Conservation (phyloP, 192 early-diverging fungal species). For the Coemansia sp. region DNA sequence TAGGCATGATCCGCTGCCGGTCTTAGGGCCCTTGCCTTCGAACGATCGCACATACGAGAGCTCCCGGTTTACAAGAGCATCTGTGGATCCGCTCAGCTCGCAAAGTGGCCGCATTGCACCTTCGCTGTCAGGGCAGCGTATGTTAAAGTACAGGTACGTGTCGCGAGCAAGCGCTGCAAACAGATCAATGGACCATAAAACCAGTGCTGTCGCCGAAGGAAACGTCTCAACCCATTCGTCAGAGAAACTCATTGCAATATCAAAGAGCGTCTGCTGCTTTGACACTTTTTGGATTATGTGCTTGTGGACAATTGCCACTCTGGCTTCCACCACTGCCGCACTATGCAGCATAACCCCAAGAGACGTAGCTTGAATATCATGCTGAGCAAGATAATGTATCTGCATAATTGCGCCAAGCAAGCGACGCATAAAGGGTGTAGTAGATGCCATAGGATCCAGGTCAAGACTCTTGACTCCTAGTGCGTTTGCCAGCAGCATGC, state of each 20-base stretch:
- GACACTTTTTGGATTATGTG: conserved; percentile 28
- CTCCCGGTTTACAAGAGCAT: conserved; percentile 17
- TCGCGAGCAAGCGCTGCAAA: conserved; percentile 49
- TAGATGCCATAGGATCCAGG: conserved; percentile 46
- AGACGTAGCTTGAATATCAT: conserved; percentile 49
- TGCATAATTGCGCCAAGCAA: conserved; percentile 53
- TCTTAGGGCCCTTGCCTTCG: conserved; percentile 10
- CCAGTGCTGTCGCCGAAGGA: conserved; percentile 43
- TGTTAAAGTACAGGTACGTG: conserved; percentile 48
- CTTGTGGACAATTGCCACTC: conserved; percentile 41
- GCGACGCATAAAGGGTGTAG: conserved; percentile 46
- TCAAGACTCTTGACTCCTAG: conserved; percentile 28
- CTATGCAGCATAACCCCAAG: conserved; percentile 49
- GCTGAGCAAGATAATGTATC: conserved; percentile 49
- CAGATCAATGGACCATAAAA: conserved; percentile 53
- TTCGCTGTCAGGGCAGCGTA: conserved; percentile 38
- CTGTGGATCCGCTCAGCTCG: conserved; percentile 29
- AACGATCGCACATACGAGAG: conserved; percentile 17
- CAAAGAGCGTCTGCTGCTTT: conserved; percentile 11
- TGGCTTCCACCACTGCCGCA: conserved; percentile 46
- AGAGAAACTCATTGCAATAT: conserved; percentile 28
- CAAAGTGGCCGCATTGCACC: conserved; percentile 39
- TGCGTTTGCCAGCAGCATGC: conserved; percentile 40
- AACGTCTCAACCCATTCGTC: conserved; percentile 37
- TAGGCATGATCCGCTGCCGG: conserved; percentile 13